Evolutionary conservation across 179 eudicot species (phyloP), one percentile per base, ranked within the genome.

Genomic region (Beta corolliflora): DNA sequence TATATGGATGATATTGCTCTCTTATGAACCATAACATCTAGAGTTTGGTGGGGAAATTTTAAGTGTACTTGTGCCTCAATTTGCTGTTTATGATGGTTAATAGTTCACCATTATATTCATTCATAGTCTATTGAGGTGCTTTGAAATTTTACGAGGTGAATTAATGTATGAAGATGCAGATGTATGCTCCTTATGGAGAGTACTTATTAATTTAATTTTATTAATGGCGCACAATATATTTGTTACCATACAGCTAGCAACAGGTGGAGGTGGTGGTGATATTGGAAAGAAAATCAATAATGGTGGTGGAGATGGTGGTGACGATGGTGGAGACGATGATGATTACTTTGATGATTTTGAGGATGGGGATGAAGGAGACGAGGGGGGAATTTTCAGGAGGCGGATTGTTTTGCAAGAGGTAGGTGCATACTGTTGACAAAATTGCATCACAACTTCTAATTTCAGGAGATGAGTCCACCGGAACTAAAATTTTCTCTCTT

Each of bases 281-380:
- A 91, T 89, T 72, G 99, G 99, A 67, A 96, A 96, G 85, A 89
- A 82, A 70, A 86, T 91, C 55, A 89, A 82, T 76, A 73, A 85
- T 85, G 98, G 98, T 61, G 99, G 99, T 79, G 99, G 99, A 25
- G 98, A 91, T 90, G 98, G 98, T 73, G 98, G 98, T 21, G 98
- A 90, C 74, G 99, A 94, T 83, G 92, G 88, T 75, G 98, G 97
- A 36, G 98, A 94, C 85, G 99, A 94, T 79, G 99, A 94, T 70
- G 94, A 94, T 85, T 94, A 96, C 91, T 93, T 90, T 80, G 99
- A 94, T 82, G 94, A 96, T 77, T 96, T 94, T 71, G 99, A 96
- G 79, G 99, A 96, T n/a, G 99, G 89, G 15, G 99, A 96, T 64
- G 98, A 95, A 70, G 99, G 99, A 72, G 99, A 92, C 72, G 98